Evolutionary conservation across 768 basidiomycete species (phyloP).

Genomic region (Rhodosporidiobolus sp.): DNA sequence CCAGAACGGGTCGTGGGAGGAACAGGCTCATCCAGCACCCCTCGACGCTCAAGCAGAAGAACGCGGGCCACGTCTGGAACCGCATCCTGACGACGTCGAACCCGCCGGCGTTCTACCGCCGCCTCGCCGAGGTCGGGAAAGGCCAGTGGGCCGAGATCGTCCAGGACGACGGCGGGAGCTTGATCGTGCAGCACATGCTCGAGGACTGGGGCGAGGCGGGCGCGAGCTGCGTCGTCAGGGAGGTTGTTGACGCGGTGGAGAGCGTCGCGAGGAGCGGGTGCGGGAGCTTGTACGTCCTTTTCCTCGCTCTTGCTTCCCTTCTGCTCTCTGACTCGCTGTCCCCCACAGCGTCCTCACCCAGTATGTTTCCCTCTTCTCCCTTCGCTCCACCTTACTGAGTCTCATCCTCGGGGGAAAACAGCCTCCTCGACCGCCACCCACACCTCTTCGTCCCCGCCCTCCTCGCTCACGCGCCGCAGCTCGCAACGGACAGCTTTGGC

Average conservation of each 20-base stretch:
- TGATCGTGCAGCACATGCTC: constrained; percentile 35
- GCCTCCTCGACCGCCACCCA: constrained; percentile 26
- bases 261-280: constrained; percentile 16
- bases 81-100: constrained; percentile 30
- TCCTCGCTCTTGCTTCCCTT: background rate
- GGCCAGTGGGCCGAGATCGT: constrained; percentile 12
- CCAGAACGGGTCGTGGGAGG: no score
- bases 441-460: constrained; percentile 18
- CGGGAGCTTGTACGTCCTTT: constrained; percentile 21
- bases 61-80: constrained; percentile 29
- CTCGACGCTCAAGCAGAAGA: constrained; percentile 18
- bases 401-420: background rate
- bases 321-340: background rate
- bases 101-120: constrained; percentile 22
- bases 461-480: background rate
- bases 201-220: constrained; percentile 30
- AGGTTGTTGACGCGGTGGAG: constrained; percentile 5
- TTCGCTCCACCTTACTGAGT: background rate
- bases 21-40: constrained; percentile 21
- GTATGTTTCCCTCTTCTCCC: background rate
- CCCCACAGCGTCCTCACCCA: background rate
- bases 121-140: constrained; percentile 19
- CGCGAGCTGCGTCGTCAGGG: constrained; percentile 17
- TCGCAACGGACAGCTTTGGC: constrained; percentile 23
- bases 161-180: constrained; percentile 25